Conservation (phyloP, 257 asterid species). For the Mentha longifolia region DNA sequence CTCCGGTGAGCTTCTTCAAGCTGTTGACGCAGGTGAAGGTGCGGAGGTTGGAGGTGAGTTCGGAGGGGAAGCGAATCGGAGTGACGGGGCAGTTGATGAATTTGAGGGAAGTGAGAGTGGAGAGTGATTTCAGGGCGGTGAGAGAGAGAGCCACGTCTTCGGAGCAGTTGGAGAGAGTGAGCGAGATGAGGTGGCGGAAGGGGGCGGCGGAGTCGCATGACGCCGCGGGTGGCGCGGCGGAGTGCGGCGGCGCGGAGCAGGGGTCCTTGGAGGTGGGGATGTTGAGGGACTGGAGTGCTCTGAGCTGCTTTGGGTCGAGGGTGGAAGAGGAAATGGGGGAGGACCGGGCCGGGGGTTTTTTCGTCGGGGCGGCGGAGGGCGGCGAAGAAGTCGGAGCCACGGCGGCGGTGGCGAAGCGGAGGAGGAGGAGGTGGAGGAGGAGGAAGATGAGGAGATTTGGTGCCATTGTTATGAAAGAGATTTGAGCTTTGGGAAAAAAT, state of each 20-base stretch:
- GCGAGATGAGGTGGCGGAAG: conserved; percentile 80
- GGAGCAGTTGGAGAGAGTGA: conserved; percentile 81
- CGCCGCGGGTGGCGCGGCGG: conserved; percentile 54
- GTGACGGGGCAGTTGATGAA: conserved; percentile 81
- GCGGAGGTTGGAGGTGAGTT: conserved; percentile 60
- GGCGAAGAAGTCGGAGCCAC: conserved; percentile 37
- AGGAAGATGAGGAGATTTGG: conserved; percentile 34
- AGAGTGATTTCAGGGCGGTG: conserved; percentile 76
- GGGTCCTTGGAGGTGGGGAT: conserved; percentile 73
- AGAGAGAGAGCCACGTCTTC: conserved; percentile 66
- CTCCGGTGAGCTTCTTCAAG: conserved; percentile 72
- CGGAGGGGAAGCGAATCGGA: conserved; percentile 67
- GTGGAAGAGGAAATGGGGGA: conserved; percentile 50
- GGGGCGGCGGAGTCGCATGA: conserved; percentile 78
- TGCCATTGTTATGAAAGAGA: conserved; percentile 28
- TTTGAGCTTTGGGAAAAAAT: background rate
- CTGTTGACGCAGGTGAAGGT: conserved; percentile 74
- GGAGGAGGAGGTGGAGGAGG: conserved; percentile 31
- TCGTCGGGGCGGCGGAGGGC: conserved; percentile 37
- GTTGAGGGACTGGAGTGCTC: conserved; percentile 79
- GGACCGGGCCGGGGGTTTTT: conserved; percentile 37
- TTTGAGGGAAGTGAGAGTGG: conserved; percentile 62
- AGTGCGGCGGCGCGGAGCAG: conserved; percentile 56
- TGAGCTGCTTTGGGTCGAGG: conserved; percentile 82
- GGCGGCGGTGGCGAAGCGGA: conserved; percentile 37